Base-by-base conservation (phyloP, 176 grass and related monocot genomes). In the Neostapfia colusana region DNA sequence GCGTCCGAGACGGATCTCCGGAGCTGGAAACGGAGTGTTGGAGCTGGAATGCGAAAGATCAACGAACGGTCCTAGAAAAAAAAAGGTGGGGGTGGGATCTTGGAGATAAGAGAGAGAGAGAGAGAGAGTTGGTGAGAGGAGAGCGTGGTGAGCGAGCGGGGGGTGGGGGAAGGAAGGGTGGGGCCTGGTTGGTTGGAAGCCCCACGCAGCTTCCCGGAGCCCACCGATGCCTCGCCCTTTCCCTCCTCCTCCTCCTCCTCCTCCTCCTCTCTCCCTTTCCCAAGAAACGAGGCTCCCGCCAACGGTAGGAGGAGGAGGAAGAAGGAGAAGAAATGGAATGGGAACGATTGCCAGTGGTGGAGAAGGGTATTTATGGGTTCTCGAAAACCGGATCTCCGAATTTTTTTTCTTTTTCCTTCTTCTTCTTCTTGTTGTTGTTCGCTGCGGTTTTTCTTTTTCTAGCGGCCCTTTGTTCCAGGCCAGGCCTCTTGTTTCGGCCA, bases 51-150 rank as follows among this genome's bases (percentile, higher is more conserved):
- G 18, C 10, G 71, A 88, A 84, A 88, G 86, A 84, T 84, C 86
- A 88, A 84, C 4, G 41, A 84, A 88, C 71, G 60, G n/a, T 81
- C 80, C 67, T 86, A 90, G 10, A 74, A 28, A 60, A 42, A 73
- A 41, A 64, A 76, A 71, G 69, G 3, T n/a, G 31, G 31, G 51
- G 63, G 53, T 73, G 83, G 79, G 81, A 89, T 90, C 89, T 79
- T 82, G 77, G 77, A 88, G 74, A 75, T 65, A 71, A 82, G 80
- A 76, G 70, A 74, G 31, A 31, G 31, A 31, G 31, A 31, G 31
- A 31, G 31, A 31, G 39, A 85, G 86, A 84, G 74, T 92, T 83
- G 85, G 75, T 83, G 85, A 83, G 80, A 84, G 62, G 50, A 46
- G 85, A 87, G 74, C 74, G 40, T 72, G 73, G 74, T 62, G 69